phyloP scores from a whole-genome alignment of 805 yeast species.

The Yarrowia yakushimensis region DNA sequence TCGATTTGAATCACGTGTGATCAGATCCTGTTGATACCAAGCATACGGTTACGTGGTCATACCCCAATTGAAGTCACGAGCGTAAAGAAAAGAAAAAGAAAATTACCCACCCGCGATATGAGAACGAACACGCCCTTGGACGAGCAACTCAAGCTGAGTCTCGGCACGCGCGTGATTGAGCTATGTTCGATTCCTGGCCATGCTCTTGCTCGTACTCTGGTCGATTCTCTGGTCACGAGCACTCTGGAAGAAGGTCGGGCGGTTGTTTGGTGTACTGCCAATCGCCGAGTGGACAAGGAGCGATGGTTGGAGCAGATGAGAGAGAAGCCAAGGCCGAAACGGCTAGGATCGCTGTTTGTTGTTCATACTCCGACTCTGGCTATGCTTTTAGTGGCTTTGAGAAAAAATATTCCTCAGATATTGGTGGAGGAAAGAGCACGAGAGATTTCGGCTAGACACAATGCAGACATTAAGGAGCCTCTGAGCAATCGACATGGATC shows the following conservation, averaged over 20 bases:
- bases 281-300: not conserved
- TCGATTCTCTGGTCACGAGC: not conserved
- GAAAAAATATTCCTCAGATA: not conserved
- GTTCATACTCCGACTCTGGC: constrained; percentile 10
- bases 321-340: not conserved
- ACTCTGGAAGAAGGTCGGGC: not conserved
- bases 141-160: not conserved
- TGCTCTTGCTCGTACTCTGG: not conserved
- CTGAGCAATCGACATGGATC: not conserved
- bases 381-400: not conserved
- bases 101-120: not conserved
- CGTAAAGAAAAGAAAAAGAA: too few species aligned
- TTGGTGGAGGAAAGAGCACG: constrained; percentile 1
- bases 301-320: not conserved
- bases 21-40: not conserved
- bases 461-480: not conserved
- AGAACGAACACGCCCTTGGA: not conserved
- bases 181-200: constrained; percentile 12
- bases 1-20: not conserved
- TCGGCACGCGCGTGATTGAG: not conserved
- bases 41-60: not conserved
- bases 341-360: not conserved
- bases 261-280: constrained; percentile 5
- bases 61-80: too few species aligned
- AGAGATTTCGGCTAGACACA: not conserved